Evolutionary conservation across 805 yeast genomes (phyloP).

Genomic region (Myxozyma geophila): DNA sequence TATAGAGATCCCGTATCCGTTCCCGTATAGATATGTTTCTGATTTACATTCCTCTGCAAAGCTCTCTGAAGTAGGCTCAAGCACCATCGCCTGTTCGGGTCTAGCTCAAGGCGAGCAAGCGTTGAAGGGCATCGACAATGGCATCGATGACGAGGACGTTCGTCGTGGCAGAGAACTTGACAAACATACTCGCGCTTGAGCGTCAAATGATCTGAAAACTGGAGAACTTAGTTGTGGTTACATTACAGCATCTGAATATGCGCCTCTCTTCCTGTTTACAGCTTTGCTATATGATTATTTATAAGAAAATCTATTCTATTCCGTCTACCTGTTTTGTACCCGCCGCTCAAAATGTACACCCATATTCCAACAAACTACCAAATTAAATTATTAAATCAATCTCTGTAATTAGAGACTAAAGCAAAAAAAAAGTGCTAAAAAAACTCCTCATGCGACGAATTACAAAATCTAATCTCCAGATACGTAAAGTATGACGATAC

Average conservation of each 20-base stretch:
- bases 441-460: background rate
- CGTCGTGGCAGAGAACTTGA: too few relatives aligned
- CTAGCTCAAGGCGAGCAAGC: background rate
- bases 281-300: too few relatives aligned
- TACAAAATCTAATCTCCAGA: background rate
- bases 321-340: too few relatives aligned
- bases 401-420: background rate
- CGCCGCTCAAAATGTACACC: too few relatives aligned
- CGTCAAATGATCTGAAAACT: too few relatives aligned
- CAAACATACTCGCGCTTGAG: too few relatives aligned
- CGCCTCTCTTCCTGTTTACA: too few relatives aligned
- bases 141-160: too few relatives aligned
- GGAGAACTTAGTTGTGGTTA: too few relatives aligned
- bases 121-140: background rate
- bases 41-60: background rate
- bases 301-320: too few relatives aligned
- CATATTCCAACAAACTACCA: too few relatives aligned
- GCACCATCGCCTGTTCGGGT: background rate
- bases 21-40: background rate
- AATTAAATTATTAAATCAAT: background rate
- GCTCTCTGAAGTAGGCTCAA: background rate
- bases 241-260: too few relatives aligned
- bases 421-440: background rate
- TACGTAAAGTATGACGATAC: background rate
- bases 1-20: conserved; percentile 17